Conservation (phyloP, 2,329 filamentous ascomycete species). For the Colletotrichum tanaceti region DNA sequence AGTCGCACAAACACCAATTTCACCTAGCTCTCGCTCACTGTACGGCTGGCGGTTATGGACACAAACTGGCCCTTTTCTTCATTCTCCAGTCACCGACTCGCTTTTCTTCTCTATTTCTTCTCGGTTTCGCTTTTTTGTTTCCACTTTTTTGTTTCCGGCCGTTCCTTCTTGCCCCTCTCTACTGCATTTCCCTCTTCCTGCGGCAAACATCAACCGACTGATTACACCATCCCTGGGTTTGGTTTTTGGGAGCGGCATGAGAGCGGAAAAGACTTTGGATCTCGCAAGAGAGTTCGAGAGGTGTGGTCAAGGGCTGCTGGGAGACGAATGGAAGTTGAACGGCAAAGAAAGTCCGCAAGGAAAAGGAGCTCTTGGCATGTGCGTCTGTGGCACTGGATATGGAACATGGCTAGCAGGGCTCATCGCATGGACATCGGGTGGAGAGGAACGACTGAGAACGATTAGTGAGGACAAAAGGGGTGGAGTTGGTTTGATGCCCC, state of each 20-base stretch:
- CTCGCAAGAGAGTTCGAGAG: not conserved
- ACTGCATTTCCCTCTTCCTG: not conserved
- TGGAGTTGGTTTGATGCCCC: not conserved
- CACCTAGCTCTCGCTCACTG: not conserved
- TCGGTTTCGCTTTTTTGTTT: not conserved
- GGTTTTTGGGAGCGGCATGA: not conserved
- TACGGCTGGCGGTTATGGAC: slow-evolving; percentile 5
- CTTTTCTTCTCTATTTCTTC: not conserved
- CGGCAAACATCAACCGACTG: not conserved
- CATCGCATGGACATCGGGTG: slow-evolving; percentile 1
- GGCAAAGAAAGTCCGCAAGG: not conserved
- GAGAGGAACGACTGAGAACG: not conserved
- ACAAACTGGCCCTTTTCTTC: slow-evolving; percentile 6
- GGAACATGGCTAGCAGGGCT: slow-evolving; percentile 9
- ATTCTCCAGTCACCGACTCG: not conserved
- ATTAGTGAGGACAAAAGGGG: not conserved
- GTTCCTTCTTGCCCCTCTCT: not conserved
- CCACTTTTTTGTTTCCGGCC: not conserved
- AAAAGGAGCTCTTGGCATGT: not conserved
- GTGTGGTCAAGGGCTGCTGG: not conserved
- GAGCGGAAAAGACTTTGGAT: not conserved
- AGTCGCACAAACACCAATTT: not conserved
- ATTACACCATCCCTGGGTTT: not conserved
- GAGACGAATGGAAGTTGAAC: not conserved
- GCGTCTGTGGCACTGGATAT: not conserved